phyloP scores from a whole-genome alignment of 1,284 basidiomycete genomes.

The Marasmius fiardii region DNA sequence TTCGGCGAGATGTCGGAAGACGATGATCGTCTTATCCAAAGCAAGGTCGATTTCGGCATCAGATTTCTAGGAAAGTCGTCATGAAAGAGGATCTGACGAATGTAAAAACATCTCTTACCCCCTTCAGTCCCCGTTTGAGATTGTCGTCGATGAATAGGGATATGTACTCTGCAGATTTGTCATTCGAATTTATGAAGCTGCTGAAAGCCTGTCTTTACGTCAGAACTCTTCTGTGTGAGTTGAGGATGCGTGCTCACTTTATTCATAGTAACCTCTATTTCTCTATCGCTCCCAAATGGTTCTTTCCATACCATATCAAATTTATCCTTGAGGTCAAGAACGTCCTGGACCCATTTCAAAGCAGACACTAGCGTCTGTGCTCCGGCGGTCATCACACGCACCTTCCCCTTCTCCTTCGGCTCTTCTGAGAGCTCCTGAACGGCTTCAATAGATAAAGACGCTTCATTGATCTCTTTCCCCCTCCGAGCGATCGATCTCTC shows the following conservation, averaged over 20 bases:
- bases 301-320: conserved; percentile 77
- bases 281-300: conserved; percentile 74
- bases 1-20: conserved; percentile 93
- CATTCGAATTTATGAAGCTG: conserved; percentile 88
- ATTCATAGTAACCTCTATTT: conserved; percentile 82
- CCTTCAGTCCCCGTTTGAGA: conserved; percentile 92
- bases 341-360: conserved; percentile 93
- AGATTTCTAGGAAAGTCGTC: conserved; percentile 66
- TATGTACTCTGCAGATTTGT: conserved; percentile 90
- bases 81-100: conserved; percentile 8
- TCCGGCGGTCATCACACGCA: conserved; percentile 40
- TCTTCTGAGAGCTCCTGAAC: conserved; percentile 23
- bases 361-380: conserved; percentile 58
- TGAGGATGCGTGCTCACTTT: conserved; percentile 51
- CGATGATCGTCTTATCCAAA: conserved; percentile 91
- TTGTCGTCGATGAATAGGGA: conserved; percentile 98
- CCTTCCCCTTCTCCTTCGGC: conserved; percentile 34
- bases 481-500: conserved; percentile 75
- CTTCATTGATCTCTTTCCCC: conserved; percentile 80
- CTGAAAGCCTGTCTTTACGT: conserved; percentile 74
- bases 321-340: conserved; percentile 88
- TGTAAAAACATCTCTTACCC: conserved; percentile 50
- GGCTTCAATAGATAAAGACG: conserved; percentile 28
- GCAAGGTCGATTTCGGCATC: conserved; percentile 89
- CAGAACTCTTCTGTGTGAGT: neutral